Evolutionary conservation across 2,329 filamentous ascomycete species (phyloP).

Genomic region (Falciphora oryzae): DNA sequence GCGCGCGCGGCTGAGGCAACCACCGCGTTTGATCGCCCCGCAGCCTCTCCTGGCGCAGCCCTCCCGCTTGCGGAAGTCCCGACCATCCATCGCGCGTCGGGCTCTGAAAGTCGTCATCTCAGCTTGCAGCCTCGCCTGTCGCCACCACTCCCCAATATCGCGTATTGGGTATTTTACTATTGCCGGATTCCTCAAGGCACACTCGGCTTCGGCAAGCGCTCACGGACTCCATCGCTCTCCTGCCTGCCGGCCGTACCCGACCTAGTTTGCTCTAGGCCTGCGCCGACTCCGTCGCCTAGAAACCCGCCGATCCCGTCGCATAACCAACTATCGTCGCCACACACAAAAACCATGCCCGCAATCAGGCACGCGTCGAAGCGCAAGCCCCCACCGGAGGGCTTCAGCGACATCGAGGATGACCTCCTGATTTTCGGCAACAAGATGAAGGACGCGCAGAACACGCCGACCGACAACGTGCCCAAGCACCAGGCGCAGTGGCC

Average conservation of each 20-base stretch:
- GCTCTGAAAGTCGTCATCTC: background rate
- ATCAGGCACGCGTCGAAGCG: conserved; percentile 69
- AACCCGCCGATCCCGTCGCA: background rate
- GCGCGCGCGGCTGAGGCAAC: background rate
- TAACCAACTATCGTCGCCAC: background rate
- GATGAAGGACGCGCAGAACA: conserved; percentile 94
- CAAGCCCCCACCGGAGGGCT: conserved; percentile 80
- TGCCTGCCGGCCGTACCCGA: no score
- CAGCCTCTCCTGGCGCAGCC: background rate
- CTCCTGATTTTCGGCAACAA: conserved; percentile 81
- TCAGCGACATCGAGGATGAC: conserved; percentile 82
- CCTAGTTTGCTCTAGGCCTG: background rate
- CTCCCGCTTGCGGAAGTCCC: background rate
- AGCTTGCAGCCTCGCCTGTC: background rate
- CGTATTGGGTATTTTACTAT: background rate
- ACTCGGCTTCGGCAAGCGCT: background rate
- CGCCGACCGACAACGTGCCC: conserved; percentile 69
- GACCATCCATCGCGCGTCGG: background rate
- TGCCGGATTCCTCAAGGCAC: background rate
- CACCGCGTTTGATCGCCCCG: background rate
- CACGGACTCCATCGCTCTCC: background rate
- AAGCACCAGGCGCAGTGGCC: conserved; percentile 95
- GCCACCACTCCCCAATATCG: background rate
- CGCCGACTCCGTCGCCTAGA: background rate
- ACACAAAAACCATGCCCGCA: conserved; percentile 57